Evolutionary conservation across 495 filamentous ascomycete genomes (phyloP).

Genomic region (Aspergillus ellipticus): DNA sequence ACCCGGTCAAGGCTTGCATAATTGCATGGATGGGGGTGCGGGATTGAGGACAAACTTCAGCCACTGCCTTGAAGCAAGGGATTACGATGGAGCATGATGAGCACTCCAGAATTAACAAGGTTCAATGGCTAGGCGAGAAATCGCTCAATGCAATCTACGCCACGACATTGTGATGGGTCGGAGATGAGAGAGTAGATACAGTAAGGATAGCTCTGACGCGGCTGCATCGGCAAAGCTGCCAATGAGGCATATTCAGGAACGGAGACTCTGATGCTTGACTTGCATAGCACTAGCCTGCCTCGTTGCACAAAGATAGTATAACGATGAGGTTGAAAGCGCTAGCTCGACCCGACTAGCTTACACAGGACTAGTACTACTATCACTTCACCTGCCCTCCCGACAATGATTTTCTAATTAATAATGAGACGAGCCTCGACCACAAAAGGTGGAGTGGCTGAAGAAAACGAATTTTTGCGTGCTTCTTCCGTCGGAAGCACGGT

Average conservation of each 20-base stretch:
- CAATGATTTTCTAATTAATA: neutral
- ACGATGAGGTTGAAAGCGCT: neutral
- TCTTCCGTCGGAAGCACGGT: slow-evolving; percentile 2
- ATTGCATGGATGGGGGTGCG: neutral
- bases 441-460: neutral
- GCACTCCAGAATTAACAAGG: neutral
- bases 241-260: neutral
- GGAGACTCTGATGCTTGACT: neutral
- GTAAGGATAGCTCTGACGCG: neutral
- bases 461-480: neutral
- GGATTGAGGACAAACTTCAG: neutral
- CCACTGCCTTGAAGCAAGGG: neutral
- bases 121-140: neutral
- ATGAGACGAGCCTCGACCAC: neutral
- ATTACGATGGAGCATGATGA: neutral
- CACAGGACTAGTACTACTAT: neutral
- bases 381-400: neutral
- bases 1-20: slow-evolving; percentile 1
- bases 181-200: neutral
- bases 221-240: slow-evolving; percentile 1
- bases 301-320: neutral
- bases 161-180: neutral
- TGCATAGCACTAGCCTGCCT: neutral
- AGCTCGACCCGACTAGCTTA: neutral
- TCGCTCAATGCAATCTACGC: neutral